Percentiles rank a stretch among this genome's conserved stretches.
phyloP scores from a whole-genome alignment of 2,329 filamentous ascomycete species.

The Neoascochyta sp. region DNA sequence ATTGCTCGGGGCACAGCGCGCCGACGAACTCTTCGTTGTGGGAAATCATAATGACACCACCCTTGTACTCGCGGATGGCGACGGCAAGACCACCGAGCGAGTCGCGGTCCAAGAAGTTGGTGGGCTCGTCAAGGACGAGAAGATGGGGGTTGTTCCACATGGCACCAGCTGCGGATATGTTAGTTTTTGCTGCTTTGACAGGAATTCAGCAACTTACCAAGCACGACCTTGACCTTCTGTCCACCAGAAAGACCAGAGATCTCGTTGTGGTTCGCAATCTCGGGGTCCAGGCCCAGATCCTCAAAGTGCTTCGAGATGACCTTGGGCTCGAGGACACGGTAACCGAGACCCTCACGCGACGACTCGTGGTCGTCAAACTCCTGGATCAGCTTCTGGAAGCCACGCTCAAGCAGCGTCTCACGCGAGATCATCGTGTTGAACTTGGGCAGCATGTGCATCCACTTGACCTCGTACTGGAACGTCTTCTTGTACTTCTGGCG shows the following conservation, averaged over 20 bases:
- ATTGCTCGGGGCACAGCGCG: constrained; percentile 91
- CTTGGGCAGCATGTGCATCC: constrained; percentile 84
- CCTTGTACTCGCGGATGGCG: constrained; percentile 96
- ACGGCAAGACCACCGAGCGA: constrained; percentile 95
- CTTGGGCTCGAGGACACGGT: constrained; percentile 86
- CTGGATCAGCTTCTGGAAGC: constrained; percentile 90
- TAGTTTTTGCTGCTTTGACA: constrained; percentile 5
- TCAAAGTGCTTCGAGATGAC: constrained; percentile 98
- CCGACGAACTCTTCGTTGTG: constrained; percentile 99
- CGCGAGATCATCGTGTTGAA: constrained; percentile 89
- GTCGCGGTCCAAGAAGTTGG: constrained; percentile 98
- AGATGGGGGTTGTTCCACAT: constrained; percentile 99
- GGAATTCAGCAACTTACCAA: constrained; percentile 48
- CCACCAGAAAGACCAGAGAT: constrained; percentile 94
- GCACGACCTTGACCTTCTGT: constrained; percentile 98
- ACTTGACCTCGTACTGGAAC: constrained; percentile 98
- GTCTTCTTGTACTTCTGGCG: constrained; percentile 99
- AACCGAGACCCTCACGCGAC: constrained; percentile 95
- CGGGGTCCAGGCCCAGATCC: constrained; percentile 90
- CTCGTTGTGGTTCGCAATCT: constrained; percentile 98
- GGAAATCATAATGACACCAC: constrained; percentile 98
- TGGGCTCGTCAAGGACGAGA: constrained; percentile 95
- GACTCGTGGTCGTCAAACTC: constrained; percentile 99
- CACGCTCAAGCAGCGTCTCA: constrained; percentile 80
- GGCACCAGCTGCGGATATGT: constrained; percentile 59